These are phyloP conservation scores for Cerrena zonata DNA, from an alignment of 1,284 basidiomycete genomes.

Conservation along the genomic window DNA sequence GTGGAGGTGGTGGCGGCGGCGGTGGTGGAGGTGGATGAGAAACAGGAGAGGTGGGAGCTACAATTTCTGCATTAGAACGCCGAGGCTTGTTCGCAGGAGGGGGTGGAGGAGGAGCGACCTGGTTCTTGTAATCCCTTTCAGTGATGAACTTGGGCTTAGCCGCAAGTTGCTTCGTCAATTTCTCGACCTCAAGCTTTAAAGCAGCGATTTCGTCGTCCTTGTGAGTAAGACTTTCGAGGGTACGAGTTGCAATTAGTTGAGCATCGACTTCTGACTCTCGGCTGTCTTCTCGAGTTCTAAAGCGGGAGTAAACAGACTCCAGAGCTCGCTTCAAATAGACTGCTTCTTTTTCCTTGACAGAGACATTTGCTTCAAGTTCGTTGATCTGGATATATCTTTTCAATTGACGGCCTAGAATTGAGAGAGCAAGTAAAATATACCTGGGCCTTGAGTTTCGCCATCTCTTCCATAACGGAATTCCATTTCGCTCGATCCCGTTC, in stretches of 20 bases:
- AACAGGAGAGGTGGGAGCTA: conserved; percentile 14
- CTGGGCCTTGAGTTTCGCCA: conserved; percentile 64
- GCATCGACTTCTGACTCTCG: conserved; percentile 56
- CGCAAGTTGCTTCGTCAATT: conserved; percentile 46
- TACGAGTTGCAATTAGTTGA: conserved; percentile 61
- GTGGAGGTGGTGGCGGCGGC: conserved; percentile 15
- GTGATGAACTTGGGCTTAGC: conserved; percentile 48
- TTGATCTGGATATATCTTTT: conserved; percentile 46
- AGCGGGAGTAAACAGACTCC: conserved; percentile 78
- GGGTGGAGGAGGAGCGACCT: conserved; percentile 60
- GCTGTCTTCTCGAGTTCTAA: conserved; percentile 48
- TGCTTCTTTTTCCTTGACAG: conserved; percentile 67
- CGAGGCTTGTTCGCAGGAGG: conserved; percentile 17
- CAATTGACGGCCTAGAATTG: too few species aligned
- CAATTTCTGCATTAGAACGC: conserved; percentile 9
- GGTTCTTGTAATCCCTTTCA: conserved; percentile 68
- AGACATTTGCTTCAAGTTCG: conserved; percentile 46
- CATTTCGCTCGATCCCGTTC: conserved; percentile 74
- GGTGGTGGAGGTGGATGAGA: conserved; percentile 10
- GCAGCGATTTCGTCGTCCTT: conserved; percentile 65
- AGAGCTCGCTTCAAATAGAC: conserved; percentile 76
- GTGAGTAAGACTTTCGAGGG: conserved; percentile 65
- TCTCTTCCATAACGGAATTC: conserved; percentile 73
- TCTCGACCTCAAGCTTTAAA: conserved; percentile 48
- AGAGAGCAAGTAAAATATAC: conserved; percentile 35